Percentiles rank a stretch among this genome's conserved stretches.
Conservation (phyloP, 306 rosid species). For the Echinosophora koreensis region DNA sequence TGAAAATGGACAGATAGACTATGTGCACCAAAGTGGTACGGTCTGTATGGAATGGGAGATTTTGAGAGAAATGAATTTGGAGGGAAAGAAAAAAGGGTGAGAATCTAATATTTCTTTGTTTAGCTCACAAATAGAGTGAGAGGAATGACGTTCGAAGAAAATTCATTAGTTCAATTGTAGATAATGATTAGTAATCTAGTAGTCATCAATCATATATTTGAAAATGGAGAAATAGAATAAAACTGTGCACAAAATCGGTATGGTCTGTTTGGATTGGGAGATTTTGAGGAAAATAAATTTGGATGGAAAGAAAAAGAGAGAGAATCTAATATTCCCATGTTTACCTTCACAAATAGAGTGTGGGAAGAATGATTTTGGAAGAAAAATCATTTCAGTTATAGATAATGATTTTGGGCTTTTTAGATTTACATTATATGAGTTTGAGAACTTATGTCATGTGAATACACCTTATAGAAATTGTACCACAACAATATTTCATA, state of each 20-base stretch:
- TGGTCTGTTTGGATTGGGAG: not conserved
- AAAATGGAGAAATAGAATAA: slow-evolving; percentile 30
- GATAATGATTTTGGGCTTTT: not conserved
- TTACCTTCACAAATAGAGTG: slow-evolving; percentile 13
- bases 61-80: not conserved
- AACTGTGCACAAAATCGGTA: slow-evolving; percentile 11
- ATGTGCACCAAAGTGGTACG: slow-evolving; percentile 12
- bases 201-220: slow-evolving; percentile 20
- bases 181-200: slow-evolving; percentile 3
- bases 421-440: not conserved
- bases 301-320: not conserved
- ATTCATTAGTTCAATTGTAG: not conserved
- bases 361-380: slow-evolving; percentile 20
- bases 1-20: slow-evolving; percentile 20
- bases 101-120: slow-evolving; percentile 19
- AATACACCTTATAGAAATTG: not conserved
- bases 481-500: not conserved
- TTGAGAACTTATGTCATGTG: not conserved
- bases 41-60: slow-evolving; percentile 6
- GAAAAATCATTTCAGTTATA: not conserved
- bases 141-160: slow-evolving; percentile 21
- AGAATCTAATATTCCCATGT: slow-evolving; percentile 25
- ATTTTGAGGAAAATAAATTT: not conserved
- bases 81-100: slow-evolving; percentile 6
- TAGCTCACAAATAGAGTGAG: slow-evolving; percentile 11